Evolutionary conservation across 2,329 filamentous ascomycete species (phyloP).

Genomic region (Ophiocordyceps camponoti-rufipedis): DNA sequence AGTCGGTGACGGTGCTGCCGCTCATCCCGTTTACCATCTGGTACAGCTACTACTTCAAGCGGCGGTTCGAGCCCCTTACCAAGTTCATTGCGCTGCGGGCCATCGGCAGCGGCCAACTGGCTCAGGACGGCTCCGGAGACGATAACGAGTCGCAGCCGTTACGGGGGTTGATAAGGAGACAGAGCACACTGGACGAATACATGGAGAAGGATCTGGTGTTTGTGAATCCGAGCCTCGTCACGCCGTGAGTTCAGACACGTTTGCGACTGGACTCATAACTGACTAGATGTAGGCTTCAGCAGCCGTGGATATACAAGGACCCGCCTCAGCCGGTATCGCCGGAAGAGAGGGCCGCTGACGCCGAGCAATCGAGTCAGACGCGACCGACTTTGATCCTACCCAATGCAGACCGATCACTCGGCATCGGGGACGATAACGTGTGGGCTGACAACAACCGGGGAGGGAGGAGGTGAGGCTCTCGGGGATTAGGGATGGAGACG

Average conservation of each 20-base stretch:
- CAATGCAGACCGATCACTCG: slow-evolving; percentile 16
- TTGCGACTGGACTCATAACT: not conserved
- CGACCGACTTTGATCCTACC: slow-evolving; percentile 12
- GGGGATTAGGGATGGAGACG: not conserved
- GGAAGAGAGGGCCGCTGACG: slow-evolving; percentile 10
- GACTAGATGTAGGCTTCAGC: slow-evolving; percentile 32
- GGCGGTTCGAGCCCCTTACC: slow-evolving; percentile 74
- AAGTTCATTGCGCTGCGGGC: slow-evolving; percentile 83
- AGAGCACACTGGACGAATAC: slow-evolving; percentile 54
- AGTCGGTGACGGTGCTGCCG: slow-evolving; percentile 56
- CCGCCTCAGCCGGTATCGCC: slow-evolving; percentile 22
- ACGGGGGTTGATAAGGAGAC: slow-evolving; percentile 25
- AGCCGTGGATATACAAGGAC: slow-evolving; percentile 49
- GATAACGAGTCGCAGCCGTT: slow-evolving; percentile 24
- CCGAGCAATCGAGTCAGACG: slow-evolving; percentile 5
- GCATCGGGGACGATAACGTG: slow-evolving; percentile 21
- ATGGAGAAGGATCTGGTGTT: slow-evolving; percentile 53
- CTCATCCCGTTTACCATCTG: slow-evolving; percentile 67
- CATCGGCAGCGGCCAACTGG: slow-evolving; percentile 29
- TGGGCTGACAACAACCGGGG: slow-evolving; percentile 12
- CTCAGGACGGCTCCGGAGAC: slow-evolving; percentile 19
- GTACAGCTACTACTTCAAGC: slow-evolving; percentile 70
- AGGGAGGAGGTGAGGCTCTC: not conserved
- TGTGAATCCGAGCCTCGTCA: slow-evolving; percentile 57
- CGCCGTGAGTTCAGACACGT: slow-evolving; percentile 26